Base-by-base conservation (phyloP, 352 stramenopile genomes). In the Globisporangium rhizosaccharum region DNA sequence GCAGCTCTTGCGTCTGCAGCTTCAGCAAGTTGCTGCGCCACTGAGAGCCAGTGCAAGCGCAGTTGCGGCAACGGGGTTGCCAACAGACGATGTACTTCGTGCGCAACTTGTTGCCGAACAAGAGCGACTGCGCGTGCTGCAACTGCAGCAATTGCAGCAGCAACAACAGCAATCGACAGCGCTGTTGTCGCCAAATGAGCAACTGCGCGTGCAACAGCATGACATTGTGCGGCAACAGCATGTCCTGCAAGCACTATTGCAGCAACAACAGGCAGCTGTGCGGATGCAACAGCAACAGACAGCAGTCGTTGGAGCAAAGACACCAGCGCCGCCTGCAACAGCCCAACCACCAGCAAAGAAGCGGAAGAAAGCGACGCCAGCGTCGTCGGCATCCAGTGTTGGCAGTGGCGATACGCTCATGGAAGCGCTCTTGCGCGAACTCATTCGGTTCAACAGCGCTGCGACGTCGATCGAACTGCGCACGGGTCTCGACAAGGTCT, bases 401-500 rank as follows among this genome's bases (percentile, higher is more conserved):
- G 10, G 41, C 41, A 46, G 14, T n/a, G 41, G 41, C 4, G 78
- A 86, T 47, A 74, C 66, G 39, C 77, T 88, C 23, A 75, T 90
- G 67, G 82, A 92, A 58, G 68, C 64, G 26, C 68, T 92, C 30
- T 78, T 82, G 42, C 71, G 72, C 2, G 61, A 78, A 12, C 74
- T 84, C 42, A 73, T 76, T n/a, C 77, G 75, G 0, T 50, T 92
- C 2, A 70, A 73, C 18, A 64, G 66, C 20, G 67, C 76, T 1
- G 66, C 67, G 48, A 90, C 61, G 9, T 77, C 82, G 23, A 70
- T 68, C 18, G 77, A 90, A 42, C 78, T 87, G 55, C 72, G 76
- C 4, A 61, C 67, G 39, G 69, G 72, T 9, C 60, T 92, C 10
- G 79, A 90, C 20, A 83, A 81, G 41, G 62, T 88, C 55, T 73